These are phyloP conservation scores for Cicer pinnatifidum DNA, from an alignment of 306 rosid genomes.

Conservation along the genomic window DNA sequence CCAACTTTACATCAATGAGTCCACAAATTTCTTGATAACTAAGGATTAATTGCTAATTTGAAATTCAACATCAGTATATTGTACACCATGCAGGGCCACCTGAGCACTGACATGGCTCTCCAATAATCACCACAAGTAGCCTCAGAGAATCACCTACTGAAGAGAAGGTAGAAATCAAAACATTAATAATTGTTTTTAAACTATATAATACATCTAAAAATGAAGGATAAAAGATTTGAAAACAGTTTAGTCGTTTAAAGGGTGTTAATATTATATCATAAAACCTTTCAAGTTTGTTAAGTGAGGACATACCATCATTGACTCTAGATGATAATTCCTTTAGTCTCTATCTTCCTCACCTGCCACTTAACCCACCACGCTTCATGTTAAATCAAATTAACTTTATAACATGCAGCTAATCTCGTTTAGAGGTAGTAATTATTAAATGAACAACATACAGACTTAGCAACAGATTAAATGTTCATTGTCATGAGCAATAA, in stretches of 20 bases:
- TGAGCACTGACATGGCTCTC: constrained; percentile 47
- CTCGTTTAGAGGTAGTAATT: constrained; percentile 30
- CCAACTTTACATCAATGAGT: constrained; percentile 41
- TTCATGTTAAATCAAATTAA: constrained; percentile 52
- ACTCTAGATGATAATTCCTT: constrained; percentile 49
- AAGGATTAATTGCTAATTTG: constrained; percentile 30
- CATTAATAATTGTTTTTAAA: constrained; percentile 40
- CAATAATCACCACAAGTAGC: constrained; percentile 51
- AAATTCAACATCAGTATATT: constrained; percentile 46
- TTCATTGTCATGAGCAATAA: constrained; percentile 21
- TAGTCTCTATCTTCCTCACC: constrained; percentile 55
- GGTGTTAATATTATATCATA: not conserved
- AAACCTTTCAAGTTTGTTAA: constrained; percentile 31
- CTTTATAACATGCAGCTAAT: constrained; percentile 39
- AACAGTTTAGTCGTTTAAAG: constrained; percentile 18
- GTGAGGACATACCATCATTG: constrained; percentile 51
- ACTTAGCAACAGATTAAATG: not conserved
- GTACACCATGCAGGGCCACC: constrained; percentile 44
- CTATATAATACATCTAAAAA: constrained; percentile 41
- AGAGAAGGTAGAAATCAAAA: constrained; percentile 44
- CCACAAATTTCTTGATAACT: constrained; percentile 40
- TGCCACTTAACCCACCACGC: constrained; percentile 63
- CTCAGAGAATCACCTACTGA: constrained; percentile 50
- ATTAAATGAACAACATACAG: not conserved
- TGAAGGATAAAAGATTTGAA: constrained; percentile 37